Conservation (phyloP, 192 early-diverging fungal genomes). For the Funneliformis mosseae region DNA sequence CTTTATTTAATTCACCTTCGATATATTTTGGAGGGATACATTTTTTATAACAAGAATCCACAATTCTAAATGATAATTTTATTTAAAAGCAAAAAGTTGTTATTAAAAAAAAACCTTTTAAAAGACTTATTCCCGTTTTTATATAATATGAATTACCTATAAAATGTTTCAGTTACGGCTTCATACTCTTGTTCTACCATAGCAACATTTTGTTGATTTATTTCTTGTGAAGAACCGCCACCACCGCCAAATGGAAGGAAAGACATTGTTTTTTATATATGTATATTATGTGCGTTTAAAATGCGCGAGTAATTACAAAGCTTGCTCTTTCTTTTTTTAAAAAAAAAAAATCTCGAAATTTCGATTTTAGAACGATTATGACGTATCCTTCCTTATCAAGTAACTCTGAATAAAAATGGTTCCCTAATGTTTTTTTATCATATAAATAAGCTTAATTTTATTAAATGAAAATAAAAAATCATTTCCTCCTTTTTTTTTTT, state of each 20-base stretch:
- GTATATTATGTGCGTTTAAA: no score
- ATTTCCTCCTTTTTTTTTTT: no score
- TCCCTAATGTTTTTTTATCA: no score
- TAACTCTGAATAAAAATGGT: no score
- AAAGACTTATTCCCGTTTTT: background rate
- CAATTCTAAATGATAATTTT: slow-evolving; percentile 53
- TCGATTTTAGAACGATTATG: no score
- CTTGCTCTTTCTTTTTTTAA: no score
- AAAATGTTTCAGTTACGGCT: slow-evolving; percentile 80
- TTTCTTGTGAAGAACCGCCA: slow-evolving; percentile 40
- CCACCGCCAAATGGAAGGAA: slow-evolving; percentile 6
- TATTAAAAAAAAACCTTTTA: background rate
- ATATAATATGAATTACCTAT: slow-evolving; percentile 49
- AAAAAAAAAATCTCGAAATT: no score
- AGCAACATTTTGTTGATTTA: slow-evolving; percentile 66
- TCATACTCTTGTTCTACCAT: slow-evolving; percentile 84
- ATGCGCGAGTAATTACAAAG: no score
- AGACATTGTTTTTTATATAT: background rate
- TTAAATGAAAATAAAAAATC: no score
- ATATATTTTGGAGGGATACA: slow-evolving; percentile 81
- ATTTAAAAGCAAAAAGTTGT: background rate
- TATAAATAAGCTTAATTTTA: no score
- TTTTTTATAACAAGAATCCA: slow-evolving; percentile 80
- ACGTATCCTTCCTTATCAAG: no score
- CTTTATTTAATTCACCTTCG: slow-evolving; percentile 85